Percentiles rank a stretch among this genome's conserved stretches.
Evolutionary conservation across 225 moss, liverwort and hornwort genomes (phyloP).

Genomic region (Neckera pumila): DNA sequence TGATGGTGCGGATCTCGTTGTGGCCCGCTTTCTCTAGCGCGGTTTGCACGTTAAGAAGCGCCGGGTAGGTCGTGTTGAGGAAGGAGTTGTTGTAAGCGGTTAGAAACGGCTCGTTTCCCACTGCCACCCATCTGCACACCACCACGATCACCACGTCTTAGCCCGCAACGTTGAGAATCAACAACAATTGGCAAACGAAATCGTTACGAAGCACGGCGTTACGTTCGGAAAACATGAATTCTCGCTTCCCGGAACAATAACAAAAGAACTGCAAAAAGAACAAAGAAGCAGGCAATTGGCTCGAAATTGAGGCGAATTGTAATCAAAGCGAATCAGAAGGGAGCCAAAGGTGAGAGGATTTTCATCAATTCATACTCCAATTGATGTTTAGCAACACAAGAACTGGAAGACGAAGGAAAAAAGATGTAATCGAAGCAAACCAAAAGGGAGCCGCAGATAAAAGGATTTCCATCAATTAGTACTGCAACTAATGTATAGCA

Average conservation of each 20-base stretch:
- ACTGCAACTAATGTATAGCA: neutral
- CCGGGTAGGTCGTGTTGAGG: constrained; percentile 64
- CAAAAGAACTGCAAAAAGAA: neutral
- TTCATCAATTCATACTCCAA: neutral
- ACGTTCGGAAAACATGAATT: neutral
- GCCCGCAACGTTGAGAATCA: neutral
- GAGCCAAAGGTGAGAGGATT: neutral
- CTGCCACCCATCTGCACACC: constrained; percentile 67
- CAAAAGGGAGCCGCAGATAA: neutral
- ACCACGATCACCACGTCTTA: neutral
- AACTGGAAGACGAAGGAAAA: neutral
- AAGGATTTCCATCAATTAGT: neutral
- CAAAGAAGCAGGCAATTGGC: neutral
- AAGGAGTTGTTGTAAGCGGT: constrained; percentile 59
- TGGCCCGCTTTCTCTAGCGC: constrained; percentile 48
- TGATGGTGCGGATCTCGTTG: constrained; percentile 34
- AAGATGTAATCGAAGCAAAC: neutral
- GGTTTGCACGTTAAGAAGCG: constrained; percentile 51
- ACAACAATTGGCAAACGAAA: no score
- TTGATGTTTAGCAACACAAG: neutral
- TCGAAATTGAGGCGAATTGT: no score
- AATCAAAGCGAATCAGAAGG: no score
- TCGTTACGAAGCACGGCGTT: neutral
- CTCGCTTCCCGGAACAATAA: neutral
- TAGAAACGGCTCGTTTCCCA: constrained; percentile 89